Conservation (phyloP, 805 yeast genomes). For the Komagataella pastoris region DNA sequence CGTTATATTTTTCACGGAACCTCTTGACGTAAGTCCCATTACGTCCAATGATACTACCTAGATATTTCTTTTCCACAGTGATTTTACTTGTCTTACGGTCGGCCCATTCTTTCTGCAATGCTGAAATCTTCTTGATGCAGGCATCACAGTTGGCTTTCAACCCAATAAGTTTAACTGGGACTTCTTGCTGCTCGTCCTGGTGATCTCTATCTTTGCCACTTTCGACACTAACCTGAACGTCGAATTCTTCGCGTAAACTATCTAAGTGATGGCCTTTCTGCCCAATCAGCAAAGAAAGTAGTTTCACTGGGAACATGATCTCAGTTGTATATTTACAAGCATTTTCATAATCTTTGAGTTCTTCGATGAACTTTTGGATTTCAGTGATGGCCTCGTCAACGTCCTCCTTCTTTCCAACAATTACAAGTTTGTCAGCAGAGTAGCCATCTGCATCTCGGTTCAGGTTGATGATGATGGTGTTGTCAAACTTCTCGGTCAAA, state of each 20-base stretch:
- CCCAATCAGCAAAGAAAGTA: constrained; percentile 78
- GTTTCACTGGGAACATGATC: constrained; percentile 49
- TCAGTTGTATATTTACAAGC: constrained; percentile 28
- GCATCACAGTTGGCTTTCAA: constrained; percentile 65
- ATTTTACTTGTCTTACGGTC: constrained; percentile 64
- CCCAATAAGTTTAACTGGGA: constrained; percentile 57
- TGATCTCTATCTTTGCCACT: constrained; percentile 28
- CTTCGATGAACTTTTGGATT: constrained; percentile 38
- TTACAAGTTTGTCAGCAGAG: constrained; percentile 36
- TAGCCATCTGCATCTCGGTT: constrained; percentile 25
- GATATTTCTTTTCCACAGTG: constrained; percentile 64
- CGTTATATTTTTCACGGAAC: constrained; percentile 79
- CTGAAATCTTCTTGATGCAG: constrained; percentile 44
- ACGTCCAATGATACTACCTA: constrained; percentile 73
- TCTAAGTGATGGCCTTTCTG: constrained; percentile 70
- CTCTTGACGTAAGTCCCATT: constrained; percentile 72
- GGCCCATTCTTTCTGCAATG: constrained; percentile 61
- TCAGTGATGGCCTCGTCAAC: constrained; percentile 41
- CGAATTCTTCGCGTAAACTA: constrained; percentile 56
- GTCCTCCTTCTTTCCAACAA: constrained; percentile 60
- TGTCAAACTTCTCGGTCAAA: constrained; percentile 13
- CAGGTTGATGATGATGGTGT: constrained; percentile 30
- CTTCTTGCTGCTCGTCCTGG: constrained; percentile 15
- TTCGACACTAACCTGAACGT: constrained; percentile 64
- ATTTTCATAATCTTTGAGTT: constrained; percentile 23